phyloP scores from a whole-genome alignment of 148 eudicot species.

The Selenicereus undatus region DNA sequence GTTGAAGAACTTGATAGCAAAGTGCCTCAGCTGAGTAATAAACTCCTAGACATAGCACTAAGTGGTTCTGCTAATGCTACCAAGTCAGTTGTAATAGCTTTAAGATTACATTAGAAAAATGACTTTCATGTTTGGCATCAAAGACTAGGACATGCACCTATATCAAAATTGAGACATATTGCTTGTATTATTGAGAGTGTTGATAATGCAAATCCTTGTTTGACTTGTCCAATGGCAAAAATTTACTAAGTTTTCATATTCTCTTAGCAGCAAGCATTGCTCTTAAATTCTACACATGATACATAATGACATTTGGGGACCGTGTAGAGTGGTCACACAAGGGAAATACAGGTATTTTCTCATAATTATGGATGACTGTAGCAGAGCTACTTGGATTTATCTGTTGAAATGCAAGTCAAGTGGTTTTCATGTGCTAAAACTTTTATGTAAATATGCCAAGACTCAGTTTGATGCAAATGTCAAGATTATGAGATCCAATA shows the following conservation, averaged over 20 bases:
- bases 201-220: background rate
- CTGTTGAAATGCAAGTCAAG: background rate
- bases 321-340: background rate
- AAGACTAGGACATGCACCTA: background rate
- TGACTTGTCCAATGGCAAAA: background rate
- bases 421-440: background rate
- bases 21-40: background rate
- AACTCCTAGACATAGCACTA: background rate
- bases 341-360: background rate
- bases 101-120: too few species aligned
- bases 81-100: background rate
- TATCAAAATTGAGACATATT: background rate
- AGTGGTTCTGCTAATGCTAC: background rate
- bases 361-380: background rate
- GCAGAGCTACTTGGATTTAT: background rate
- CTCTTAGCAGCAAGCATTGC: background rate
- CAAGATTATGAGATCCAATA: background rate
- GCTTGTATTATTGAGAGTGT: background rate
- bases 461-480: background rate
- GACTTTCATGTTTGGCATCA: background rate
- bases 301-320: background rate
- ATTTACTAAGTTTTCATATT: background rate
- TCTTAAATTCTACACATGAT: background rate
- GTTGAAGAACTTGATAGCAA: background rate
- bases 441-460: background rate